A percentile compares a stretch with the other conserved stretches of the same genome.
These are phyloP conservation scores for Vararia minispora DNA, from an alignment of 768 basidiomycete species.

Conservation along the genomic window DNA sequence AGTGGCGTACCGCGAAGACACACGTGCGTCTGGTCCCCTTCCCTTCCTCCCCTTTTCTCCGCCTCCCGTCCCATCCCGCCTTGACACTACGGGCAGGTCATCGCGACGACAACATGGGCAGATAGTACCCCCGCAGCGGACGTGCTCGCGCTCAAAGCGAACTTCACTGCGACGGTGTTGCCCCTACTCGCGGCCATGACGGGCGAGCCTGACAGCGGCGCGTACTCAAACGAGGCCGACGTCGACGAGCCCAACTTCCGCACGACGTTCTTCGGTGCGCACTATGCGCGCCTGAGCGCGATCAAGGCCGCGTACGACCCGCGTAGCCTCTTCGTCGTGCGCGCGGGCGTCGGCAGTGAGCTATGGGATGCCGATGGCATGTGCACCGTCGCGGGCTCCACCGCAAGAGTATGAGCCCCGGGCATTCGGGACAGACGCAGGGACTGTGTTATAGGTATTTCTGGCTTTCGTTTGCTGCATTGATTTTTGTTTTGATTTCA, in stretches of 20 bases:
- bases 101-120: conserved; percentile 1
- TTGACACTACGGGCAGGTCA: too few species aligned
- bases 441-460: too few species aligned
- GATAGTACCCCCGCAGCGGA: conserved; percentile 1
- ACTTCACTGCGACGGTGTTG: conserved; percentile 1
- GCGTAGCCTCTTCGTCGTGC: conserved; percentile 6
- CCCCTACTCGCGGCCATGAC: conserved; percentile 11
- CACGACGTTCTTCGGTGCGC: conserved; percentile 9
- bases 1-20: conserved; percentile 27
- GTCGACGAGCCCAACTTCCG: conserved; percentile 8
- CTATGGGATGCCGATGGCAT: conserved; percentile 22
- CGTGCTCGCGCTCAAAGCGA: not conserved
- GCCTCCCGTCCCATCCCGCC: too few species aligned
- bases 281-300: conserved; percentile 8
- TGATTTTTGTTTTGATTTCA: too few species aligned
- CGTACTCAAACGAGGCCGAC: conserved; percentile 15
- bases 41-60: too few species aligned
- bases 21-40: conserved; percentile 19
- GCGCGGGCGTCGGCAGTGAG: conserved; percentile 8
- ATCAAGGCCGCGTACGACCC: conserved; percentile 14
- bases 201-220: conserved; percentile 14
- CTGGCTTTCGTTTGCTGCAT: too few species aligned
- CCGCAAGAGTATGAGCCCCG: too few species aligned
- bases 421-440: too few species aligned
- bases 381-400: too few species aligned